A percentile compares a stretch with the other conserved stretches of the same genome.
Conservation (phyloP, 169 alveolate species). For the Plasmodium reichenowi region DNA sequence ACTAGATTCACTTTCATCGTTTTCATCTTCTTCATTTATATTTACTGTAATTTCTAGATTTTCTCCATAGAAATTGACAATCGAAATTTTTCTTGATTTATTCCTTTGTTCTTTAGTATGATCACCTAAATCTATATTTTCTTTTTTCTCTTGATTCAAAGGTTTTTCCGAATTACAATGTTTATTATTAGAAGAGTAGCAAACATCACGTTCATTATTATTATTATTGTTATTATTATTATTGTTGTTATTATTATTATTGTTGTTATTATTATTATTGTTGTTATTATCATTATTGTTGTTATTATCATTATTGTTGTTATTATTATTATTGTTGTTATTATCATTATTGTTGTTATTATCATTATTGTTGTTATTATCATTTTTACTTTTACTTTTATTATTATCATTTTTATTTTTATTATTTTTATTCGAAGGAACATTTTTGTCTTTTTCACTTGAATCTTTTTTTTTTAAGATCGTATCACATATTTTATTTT, state of each 20-base stretch:
- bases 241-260: too few species aligned
- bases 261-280: too few species aligned
- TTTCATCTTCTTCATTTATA: constrained; percentile 16
- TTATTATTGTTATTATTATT: too few species aligned
- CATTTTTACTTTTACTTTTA: too few species aligned
- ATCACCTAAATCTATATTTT: not conserved
- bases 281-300: too few species aligned
- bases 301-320: too few species aligned
- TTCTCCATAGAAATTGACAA: constrained; percentile 31
- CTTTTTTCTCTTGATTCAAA: not conserved
- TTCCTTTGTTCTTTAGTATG: not conserved
- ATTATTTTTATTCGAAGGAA: too few species aligned
- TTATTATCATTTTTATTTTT: not conserved
- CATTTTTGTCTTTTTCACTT: not conserved
- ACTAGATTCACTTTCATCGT: constrained; percentile 3
- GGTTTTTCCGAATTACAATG: too few species aligned
- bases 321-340: not conserved
- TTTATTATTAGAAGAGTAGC: too few species aligned
- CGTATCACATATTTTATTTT: not conserved
- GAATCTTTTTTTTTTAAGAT: not conserved
- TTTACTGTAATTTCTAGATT: constrained; percentile 46
- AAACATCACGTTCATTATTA: too few species aligned
- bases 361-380: not conserved
- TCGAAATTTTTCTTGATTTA: constrained; percentile 27
- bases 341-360: not conserved